Base-by-base conservation (phyloP, 371 early-diverging fungal genomes). In the Phascolomyces articulosus region DNA sequence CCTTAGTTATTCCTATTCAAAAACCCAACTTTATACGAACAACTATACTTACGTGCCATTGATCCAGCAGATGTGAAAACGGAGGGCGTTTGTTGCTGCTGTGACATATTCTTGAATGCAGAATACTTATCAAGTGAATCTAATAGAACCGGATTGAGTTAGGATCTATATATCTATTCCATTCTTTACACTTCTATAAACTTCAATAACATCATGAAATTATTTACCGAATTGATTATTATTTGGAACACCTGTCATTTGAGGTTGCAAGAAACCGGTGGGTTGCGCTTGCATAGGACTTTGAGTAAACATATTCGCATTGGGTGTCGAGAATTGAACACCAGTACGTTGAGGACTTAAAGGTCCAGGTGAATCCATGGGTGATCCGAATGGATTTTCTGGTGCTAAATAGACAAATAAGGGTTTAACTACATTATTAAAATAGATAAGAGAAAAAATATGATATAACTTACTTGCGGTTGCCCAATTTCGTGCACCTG, bases 351-450 rank as follows among this genome's bases (percentile, higher is more conserved):
- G 77, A 40, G 73, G 70, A 27, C 63, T 70, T 13, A 76, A 29
- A 49, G 77, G 71, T 18, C 69, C 47, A 8, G 73, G 54, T 7
- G 75, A 62, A 48, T 65, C 65, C 20, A 60, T 51, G 47, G 80
- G 78, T 11, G 80, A 80, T 23, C 86, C 86, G 55, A 86, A 86
- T 40, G 86, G 86, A 56, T 86, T 84, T 18, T 81, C 72, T 13
- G 84, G 82, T 0, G 83, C 82, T 79, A 60, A 38, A 56, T 8
- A 20, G 44, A 31, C 11, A 41, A 31, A 18, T n/a, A n/a, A 18
- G 41, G 28, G n/a, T n/a, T n/a, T n/a, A n/a, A n/a, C n/a, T n/a
- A n/a, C n/a, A n/a, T n/a, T n/a, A n/a, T n/a, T n/a, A n/a, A n/a
- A n/a, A n/a, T n/a, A n/a, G n/a, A n/a, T n/a, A n/a, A n/a, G n/a